phyloP scores from a whole-genome alignment of 192 early-diverging fungal species.

The Rhizoclosmatium sp. region DNA sequence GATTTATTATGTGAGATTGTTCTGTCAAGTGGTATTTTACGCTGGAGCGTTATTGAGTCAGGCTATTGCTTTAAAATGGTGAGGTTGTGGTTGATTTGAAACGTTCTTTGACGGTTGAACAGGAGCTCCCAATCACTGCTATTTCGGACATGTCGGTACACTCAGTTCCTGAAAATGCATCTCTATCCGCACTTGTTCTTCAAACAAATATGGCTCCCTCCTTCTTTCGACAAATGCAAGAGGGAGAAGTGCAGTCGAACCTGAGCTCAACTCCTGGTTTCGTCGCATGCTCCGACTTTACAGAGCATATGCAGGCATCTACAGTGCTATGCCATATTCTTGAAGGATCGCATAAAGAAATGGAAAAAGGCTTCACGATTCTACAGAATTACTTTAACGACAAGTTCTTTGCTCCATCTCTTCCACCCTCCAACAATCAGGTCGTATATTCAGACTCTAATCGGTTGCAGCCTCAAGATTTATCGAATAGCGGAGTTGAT shows the following conservation, averaged over 20 bases:
- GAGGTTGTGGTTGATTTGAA: neutral
- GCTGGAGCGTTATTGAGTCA: slow-evolving; percentile 37
- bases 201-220: slow-evolving; percentile 24
- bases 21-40: neutral
- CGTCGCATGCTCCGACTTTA: slow-evolving; percentile 29
- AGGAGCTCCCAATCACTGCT: slow-evolving; percentile 22
- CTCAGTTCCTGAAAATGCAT: slow-evolving; percentile 19
- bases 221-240: slow-evolving; percentile 22
- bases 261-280: neutral
- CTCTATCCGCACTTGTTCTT: slow-evolving; percentile 21
- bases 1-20: slow-evolving; percentile 29
- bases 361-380: slow-evolving; percentile 19
- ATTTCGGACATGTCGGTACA: slow-evolving; percentile 24
- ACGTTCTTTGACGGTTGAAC: neutral
- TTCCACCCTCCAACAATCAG: no score
- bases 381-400: slow-evolving; percentile 26
- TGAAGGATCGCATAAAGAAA: slow-evolving; percentile 25
- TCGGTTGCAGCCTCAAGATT: no score
- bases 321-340: slow-evolving; percentile 22
- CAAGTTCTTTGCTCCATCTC: slow-evolving; percentile 6
- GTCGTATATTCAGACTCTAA: no score
- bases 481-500: no score
- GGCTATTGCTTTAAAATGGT: slow-evolving; percentile 32
- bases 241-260: neutral
- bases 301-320: slow-evolving; percentile 27